phyloP scores from a whole-genome alignment of 139 green algal species.

The Nannochloris sp. region DNA sequence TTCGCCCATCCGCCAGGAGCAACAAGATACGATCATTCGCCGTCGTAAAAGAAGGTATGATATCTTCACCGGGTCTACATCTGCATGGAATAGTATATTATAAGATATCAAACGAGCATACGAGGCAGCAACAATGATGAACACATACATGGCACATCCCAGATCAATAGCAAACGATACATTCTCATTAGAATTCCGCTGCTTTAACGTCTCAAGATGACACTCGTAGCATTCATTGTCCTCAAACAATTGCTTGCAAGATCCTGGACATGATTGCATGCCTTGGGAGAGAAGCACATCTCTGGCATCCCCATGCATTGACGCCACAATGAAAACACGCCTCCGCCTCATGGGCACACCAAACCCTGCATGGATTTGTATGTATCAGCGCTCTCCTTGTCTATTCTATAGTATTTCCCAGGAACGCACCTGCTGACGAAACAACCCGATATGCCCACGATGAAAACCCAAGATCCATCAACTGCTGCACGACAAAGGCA shows the following conservation, averaged over 20 bases:
- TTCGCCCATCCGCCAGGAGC: conserved; percentile 43
- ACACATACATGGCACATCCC: conserved; percentile 53
- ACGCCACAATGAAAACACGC: conserved; percentile 77
- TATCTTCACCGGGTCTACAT: conserved; percentile 49
- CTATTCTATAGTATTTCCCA: no score
- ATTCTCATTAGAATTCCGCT: conserved; percentile 9
- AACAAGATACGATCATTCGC: conserved; percentile 71
- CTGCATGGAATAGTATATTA: conserved; percentile 18
- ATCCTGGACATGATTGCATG: conserved; percentile 40
- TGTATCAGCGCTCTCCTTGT: no score
- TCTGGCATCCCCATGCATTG: conserved; percentile 67
- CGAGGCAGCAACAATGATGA: neutral
- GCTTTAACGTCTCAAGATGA: conserved; percentile 26
- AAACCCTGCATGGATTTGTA: conserved; percentile 42
- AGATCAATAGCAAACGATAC: conserved; percentile 68
- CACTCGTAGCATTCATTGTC: conserved; percentile 53
- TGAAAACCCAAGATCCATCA: conserved; percentile 69
- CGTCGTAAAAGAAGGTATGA: conserved; percentile 83
- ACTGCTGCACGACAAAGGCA: conserved; percentile 34
- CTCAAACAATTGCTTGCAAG: conserved; percentile 35
- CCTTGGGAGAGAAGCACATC: conserved; percentile 77
- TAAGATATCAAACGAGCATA: neutral
- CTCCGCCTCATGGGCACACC: conserved; percentile 70
- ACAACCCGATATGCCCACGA: conserved; percentile 59
- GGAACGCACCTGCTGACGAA: neutral